These are phyloP conservation scores for Brassica juncea DNA, from an alignment of 345 rosid genomes.

Conservation along the genomic window DNA sequence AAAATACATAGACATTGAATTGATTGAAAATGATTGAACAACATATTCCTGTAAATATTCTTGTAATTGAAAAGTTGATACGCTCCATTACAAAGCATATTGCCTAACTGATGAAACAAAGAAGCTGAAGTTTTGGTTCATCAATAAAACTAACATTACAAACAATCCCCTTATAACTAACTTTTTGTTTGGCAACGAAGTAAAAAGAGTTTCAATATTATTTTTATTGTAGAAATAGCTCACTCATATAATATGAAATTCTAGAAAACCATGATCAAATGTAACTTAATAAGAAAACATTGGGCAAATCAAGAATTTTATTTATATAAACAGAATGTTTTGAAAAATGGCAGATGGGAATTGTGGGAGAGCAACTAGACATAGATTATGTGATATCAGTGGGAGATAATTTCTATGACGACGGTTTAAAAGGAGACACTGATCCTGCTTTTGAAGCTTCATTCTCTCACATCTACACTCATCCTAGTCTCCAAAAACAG, in stretches of 20 bases:
- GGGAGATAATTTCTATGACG: conserved; percentile 79
- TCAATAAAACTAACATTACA: background rate
- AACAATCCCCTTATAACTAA: background rate
- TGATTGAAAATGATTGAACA: background rate
- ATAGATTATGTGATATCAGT: conserved; percentile 68
- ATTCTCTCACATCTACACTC: conserved; percentile 60
- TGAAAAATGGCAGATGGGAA: conserved; percentile 61
- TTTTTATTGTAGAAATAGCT: background rate
- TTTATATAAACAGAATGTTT: background rate
- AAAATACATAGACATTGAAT: background rate
- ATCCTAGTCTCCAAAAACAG: conserved; percentile 70
- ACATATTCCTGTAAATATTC: background rate
- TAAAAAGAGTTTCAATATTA: background rate
- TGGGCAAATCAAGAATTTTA: background rate
- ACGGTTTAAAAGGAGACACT: conserved; percentile 52
- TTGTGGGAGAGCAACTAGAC: conserved; percentile 58
- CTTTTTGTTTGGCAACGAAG: background rate
- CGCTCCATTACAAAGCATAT: conserved; percentile 16
- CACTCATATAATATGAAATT: background rate
- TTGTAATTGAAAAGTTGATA: conserved; percentile 8
- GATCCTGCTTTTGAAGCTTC: conserved; percentile 68
- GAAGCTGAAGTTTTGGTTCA: background rate
- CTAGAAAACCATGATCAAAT: background rate
- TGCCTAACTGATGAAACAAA: background rate
- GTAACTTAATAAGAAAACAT: background rate